Percentiles rank a stretch among this genome's conserved stretches.
phyloP scores from a whole-genome alignment of 2,329 filamentous ascomycete genomes.

The Pseudocercospora macadamiae region DNA sequence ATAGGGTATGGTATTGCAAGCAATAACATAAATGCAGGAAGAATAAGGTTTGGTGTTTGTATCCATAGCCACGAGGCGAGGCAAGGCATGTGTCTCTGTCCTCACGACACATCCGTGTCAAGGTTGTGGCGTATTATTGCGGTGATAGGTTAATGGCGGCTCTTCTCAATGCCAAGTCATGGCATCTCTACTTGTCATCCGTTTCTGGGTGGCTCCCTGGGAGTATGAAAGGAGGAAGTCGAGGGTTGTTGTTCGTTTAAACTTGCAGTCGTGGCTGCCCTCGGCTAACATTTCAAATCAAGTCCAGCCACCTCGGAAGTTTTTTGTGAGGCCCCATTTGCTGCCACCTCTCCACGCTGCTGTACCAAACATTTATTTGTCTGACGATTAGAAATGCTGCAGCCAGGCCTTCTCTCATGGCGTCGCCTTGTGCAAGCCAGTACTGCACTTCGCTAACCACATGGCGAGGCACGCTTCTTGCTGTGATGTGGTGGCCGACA shows the following conservation, averaged over 20 bases:
- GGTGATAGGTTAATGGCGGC: too few species aligned
- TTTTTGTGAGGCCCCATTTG: background rate
- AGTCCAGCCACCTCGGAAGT: background rate
- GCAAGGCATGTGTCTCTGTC: too few species aligned
- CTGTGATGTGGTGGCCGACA: background rate
- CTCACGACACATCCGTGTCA: too few species aligned
- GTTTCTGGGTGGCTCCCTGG: too few species aligned
- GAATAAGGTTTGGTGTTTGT: background rate
- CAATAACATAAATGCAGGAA: background rate
- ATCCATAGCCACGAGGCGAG: background rate
- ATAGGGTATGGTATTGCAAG: background rate
- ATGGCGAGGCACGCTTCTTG: background rate
- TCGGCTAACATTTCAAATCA: background rate
- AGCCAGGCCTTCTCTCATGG: background rate
- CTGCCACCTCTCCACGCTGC: background rate
- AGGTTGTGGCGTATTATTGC: too few species aligned
- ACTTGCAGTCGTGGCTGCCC: background rate
- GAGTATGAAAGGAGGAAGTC: too few species aligned
- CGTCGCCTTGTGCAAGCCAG: background rate
- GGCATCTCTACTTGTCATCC: too few species aligned
- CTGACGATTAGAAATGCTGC: background rate
- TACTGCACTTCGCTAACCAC: background rate
- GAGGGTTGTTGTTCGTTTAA: too few species aligned
- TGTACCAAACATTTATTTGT: background rate
- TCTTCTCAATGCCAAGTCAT: too few species aligned